Evolutionary conservation across 345 rosid genomes (phyloP).

Genomic region (Clarkia xantiana): DNA sequence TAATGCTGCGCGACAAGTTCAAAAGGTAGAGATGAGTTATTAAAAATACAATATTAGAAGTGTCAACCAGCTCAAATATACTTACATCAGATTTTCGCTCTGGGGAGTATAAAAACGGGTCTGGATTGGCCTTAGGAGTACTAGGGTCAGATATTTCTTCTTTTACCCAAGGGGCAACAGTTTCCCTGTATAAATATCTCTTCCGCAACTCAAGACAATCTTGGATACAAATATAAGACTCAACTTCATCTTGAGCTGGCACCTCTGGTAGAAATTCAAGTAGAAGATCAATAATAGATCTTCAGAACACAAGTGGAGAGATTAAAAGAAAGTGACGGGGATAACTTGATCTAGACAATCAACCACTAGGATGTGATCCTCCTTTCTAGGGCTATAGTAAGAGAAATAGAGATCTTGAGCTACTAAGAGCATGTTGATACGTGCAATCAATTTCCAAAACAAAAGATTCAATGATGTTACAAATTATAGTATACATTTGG

Average conservation of each 20-base stretch:
- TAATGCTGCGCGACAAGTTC: slow-evolving; percentile 44
- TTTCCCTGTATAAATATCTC: slow-evolving; percentile 66
- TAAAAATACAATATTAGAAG: not conserved
- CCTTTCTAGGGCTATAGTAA: no score
- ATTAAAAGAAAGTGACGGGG: no score
- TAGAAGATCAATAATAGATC: not conserved
- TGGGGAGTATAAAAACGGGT: slow-evolving; percentile 62
- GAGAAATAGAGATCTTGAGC: no score
- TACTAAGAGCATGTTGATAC: no score
- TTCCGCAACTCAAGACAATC: slow-evolving; percentile 90
- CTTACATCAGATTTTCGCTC: slow-evolving; percentile 78
- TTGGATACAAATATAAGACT: slow-evolving; percentile 62
- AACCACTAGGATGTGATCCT: no score
- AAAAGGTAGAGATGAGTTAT: not conserved
- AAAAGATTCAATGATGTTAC: no score
- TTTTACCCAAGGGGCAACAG: slow-evolving; percentile 91
- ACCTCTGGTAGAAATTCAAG: slow-evolving; percentile 32
- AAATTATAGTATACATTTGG: no score
- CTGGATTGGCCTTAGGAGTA: slow-evolving; percentile 89
- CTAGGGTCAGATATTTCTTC: slow-evolving; percentile 93
- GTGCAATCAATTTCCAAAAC: no score
- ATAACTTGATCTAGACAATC: no score
- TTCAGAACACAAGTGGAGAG: no score
- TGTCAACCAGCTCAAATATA: not conserved
- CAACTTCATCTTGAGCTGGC: slow-evolving; percentile 77